phyloP scores from a whole-genome alignment of 768 basidiomycete genomes.

The Tubosaeta brunneosetosa region DNA sequence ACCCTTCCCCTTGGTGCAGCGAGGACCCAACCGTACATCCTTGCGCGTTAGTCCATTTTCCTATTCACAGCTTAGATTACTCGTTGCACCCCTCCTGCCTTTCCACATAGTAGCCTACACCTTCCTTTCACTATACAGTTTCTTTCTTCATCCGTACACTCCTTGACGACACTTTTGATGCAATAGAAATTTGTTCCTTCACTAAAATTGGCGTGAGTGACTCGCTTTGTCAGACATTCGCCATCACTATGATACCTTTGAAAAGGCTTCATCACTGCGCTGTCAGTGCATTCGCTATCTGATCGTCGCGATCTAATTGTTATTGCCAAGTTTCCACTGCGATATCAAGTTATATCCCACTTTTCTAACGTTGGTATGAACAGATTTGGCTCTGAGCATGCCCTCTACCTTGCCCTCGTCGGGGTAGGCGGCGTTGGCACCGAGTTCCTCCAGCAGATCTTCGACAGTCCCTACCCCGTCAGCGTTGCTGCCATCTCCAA shows the following conservation, averaged over 20 bases:
- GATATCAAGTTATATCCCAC: not conserved
- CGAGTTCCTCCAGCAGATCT: conserved; percentile 80
- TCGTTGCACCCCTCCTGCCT: conserved; percentile 13
- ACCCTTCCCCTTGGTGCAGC: conserved; percentile 23
- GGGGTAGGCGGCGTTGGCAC: conserved; percentile 92
- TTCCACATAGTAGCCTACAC: conserved; percentile 19
- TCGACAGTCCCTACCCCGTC: conserved; percentile 53
- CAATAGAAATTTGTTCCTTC: conserved; percentile 22
- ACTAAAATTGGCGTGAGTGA: not conserved
- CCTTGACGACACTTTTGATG: conserved; percentile 18
- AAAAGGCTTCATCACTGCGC: not conserved
- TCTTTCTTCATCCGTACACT: conserved; percentile 25
- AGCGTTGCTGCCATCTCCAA: conserved; percentile 65
- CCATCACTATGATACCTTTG: not conserved
- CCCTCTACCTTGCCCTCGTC: conserved; percentile 65
- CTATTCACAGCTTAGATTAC: conserved; percentile 16
- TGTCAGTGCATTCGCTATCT: conserved; percentile 8
- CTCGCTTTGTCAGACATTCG: too few relatives aligned
- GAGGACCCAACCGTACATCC: conserved; percentile 16
- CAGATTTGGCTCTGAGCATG: conserved; percentile 20
- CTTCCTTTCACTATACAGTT: conserved; percentile 23
- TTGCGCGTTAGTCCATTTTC: conserved; percentile 17
- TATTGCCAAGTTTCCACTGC: not conserved
- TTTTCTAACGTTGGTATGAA: conserved; percentile 14
- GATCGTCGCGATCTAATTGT: conserved; percentile 11